Percentiles rank a stretch among this genome's conserved stretches.
phyloP scores from a whole-genome alignment of 2,329 filamentous ascomycete species.

The Ascochyta pisi region DNA sequence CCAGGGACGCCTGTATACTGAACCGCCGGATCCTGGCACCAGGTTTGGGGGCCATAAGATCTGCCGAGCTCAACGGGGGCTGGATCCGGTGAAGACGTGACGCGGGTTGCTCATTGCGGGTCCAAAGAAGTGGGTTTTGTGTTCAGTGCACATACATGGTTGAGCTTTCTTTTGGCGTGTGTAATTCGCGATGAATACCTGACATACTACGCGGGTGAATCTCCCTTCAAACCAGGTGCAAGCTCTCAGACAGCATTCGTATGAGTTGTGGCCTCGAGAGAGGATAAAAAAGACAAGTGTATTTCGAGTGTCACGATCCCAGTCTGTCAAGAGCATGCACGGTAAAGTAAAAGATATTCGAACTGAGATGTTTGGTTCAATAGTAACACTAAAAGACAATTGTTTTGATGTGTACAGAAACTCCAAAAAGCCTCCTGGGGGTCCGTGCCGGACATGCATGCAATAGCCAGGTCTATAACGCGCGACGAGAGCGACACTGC shows the following conservation, averaged over 20 bases:
- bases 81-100: background rate
- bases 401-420: background rate
- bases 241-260: background rate
- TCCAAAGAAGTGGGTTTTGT: background rate
- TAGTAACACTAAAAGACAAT: background rate
- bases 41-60: background rate
- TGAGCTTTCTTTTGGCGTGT: background rate
- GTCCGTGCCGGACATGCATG: background rate
- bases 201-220: background rate
- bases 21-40: background rate
- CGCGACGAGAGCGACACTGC: slow-evolving; percentile 8
- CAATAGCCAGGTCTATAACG: background rate
- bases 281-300: background rate
- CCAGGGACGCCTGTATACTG: background rate
- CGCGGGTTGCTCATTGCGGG: background rate
- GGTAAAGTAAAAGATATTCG: background rate
- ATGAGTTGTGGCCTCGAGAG: background rate
- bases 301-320: background rate
- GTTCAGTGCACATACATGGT: background rate
- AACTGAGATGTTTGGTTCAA: background rate
- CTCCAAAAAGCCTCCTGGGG: background rate
- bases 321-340: background rate
- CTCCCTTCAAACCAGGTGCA: background rate
- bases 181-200: background rate
- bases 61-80: background rate